These are phyloP conservation scores for Aspergillus japonicus DNA, from an alignment of 2,329 filamentous ascomycete species.

Conservation along the genomic window DNA sequence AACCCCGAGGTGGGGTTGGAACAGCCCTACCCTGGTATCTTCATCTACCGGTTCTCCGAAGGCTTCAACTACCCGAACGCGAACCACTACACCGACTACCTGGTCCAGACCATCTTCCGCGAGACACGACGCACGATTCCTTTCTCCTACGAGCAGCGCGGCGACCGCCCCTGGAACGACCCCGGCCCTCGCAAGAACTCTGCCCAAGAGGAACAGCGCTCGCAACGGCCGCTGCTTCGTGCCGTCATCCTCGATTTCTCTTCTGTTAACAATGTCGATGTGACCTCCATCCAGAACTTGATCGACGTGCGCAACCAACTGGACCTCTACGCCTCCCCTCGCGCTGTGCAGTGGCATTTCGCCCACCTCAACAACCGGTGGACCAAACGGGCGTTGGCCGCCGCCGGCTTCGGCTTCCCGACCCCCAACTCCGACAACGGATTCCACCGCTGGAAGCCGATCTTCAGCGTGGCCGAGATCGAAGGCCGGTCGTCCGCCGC, in stretches of 20 bases:
- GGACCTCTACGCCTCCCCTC: slow-evolving; percentile 76
- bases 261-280: slow-evolving; percentile 88
- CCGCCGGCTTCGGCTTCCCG: slow-evolving; percentile 86
- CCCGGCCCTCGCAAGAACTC: slow-evolving; percentile 68
- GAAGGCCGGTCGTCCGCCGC: slow-evolving; percentile 70
- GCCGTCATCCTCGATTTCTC: slow-evolving; percentile 94
- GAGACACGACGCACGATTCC: slow-evolving; percentile 75
- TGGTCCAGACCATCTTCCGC: slow-evolving; percentile 66
- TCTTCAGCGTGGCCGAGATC: slow-evolving; percentile 89
- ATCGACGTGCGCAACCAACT: slow-evolving; percentile 95
- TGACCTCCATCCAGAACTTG: slow-evolving; percentile 86
- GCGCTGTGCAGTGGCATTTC: slow-evolving; percentile 90
- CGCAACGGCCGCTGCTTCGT: slow-evolving; percentile 67
- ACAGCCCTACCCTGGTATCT: slow-evolving; percentile 83
- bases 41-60: slow-evolving; percentile 93
- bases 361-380: slow-evolving; percentile 91
- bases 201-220: slow-evolving; percentile 46
- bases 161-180: slow-evolving; percentile 93
- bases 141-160: slow-evolving; percentile 61
- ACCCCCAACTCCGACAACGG: slow-evolving; percentile 54
- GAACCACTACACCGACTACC: slow-evolving; percentile 79
- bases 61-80: slow-evolving; percentile 97
- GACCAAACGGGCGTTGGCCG: slow-evolving; percentile 86
- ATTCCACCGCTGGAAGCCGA: slow-evolving; percentile 80
- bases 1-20: slow-evolving; percentile 81